Evolutionary conservation across 179 eudicot genomes (phyloP).

Genomic region (Nepenthes alata): DNA sequence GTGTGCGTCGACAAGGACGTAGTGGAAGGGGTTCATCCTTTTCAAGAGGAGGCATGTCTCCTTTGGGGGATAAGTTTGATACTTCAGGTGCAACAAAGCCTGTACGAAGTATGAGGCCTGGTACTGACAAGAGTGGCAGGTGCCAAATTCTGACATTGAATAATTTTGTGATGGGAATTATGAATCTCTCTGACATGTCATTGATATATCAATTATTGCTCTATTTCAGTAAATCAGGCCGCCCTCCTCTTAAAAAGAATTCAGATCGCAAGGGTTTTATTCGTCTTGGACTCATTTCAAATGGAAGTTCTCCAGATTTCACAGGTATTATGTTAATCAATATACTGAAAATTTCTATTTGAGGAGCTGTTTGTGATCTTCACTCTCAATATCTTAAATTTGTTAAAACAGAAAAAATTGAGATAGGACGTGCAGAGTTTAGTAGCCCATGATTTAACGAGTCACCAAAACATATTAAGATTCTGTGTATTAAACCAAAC

Average conservation of each 20-base stretch:
- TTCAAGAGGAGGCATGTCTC: slow-evolving; percentile 30
- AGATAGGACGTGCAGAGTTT: too few relatives aligned
- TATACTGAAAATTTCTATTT: not conserved
- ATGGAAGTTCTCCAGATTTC: slow-evolving; percentile 60
- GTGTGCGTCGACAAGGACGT: slow-evolving; percentile 40
- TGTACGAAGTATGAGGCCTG: slow-evolving; percentile 41
- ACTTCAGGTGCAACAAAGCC: slow-evolving; percentile 46
- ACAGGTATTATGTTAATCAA: slow-evolving; percentile 35
- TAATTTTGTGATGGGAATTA: not conserved
- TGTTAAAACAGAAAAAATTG: too few relatives aligned
- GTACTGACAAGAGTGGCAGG: slow-evolving; percentile 87
- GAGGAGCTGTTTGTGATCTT: not conserved
- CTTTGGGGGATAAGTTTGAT: slow-evolving; percentile 37
- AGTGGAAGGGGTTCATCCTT: slow-evolving; percentile 42
- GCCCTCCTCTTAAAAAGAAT: slow-evolving; percentile 64
- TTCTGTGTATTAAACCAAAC: too few relatives aligned
- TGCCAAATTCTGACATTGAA: slow-evolving; percentile 10
- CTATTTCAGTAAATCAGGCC: slow-evolving; percentile 67
- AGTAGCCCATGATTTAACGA: too few relatives aligned
- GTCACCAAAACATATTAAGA: too few relatives aligned
- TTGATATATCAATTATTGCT: slow-evolving; percentile 11
- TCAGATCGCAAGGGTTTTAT: slow-evolving; percentile 66
- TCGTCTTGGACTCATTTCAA: slow-evolving; percentile 47
- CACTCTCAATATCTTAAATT: not conserved
- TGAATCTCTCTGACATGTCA: slow-evolving; percentile 3